Conservation (phyloP, 208 protist species). For the Leishmania turanica region DNA sequence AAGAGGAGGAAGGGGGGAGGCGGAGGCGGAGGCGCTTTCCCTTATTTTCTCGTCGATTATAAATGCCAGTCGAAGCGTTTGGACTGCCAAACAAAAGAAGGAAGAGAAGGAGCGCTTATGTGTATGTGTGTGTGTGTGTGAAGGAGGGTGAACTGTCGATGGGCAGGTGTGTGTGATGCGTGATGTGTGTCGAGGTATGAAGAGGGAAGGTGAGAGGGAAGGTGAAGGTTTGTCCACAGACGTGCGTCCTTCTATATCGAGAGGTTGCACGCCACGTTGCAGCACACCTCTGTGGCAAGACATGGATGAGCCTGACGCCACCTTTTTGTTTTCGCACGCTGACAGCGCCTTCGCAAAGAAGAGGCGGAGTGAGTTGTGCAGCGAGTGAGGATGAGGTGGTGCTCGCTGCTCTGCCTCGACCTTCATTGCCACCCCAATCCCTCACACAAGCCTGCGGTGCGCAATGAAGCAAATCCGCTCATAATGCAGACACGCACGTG, state of each 20-base stretch:
- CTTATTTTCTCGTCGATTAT: not conserved
- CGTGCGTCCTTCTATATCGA: not conserved
- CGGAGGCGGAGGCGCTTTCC: too few species aligned
- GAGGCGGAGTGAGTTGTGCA: not conserved
- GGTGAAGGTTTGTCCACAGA: not conserved
- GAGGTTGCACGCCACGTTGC: not conserved
- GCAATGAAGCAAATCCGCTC: not conserved
- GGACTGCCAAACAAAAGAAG: not conserved
- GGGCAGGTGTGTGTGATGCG: not conserved
- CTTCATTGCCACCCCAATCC: not conserved
- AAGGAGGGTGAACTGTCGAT: not conserved
- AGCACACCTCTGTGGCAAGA: not conserved
- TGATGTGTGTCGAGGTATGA: too few species aligned
- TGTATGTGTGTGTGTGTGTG: not conserved
- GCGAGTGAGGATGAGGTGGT: not conserved
- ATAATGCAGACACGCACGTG: not conserved
- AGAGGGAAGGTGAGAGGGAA: too few species aligned
- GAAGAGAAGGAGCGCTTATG: not conserved
- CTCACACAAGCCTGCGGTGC: not conserved
- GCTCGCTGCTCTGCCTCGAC: not conserved
- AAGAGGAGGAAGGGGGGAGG: too few species aligned
- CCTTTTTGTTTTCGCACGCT: not conserved
- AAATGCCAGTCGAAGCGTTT: too few species aligned
- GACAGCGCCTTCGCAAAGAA: not conserved
- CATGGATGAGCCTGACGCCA: too few species aligned